These are phyloP conservation scores for Ascosphaera acerosa DNA, from an alignment of 2,329 filamentous ascomycete genomes.

Conservation along the genomic window DNA sequence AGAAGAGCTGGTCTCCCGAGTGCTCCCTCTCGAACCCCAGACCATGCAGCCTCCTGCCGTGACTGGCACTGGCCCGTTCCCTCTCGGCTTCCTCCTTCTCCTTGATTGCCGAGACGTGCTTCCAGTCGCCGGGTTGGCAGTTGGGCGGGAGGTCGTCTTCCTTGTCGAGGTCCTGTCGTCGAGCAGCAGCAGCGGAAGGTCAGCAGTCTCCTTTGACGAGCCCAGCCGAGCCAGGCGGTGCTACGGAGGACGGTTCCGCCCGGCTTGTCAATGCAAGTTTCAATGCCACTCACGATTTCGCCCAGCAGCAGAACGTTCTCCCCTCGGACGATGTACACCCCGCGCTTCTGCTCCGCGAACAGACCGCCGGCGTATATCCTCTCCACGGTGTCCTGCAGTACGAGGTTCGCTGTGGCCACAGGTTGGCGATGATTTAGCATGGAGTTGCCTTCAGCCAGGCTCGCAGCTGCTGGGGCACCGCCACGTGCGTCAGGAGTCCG, in stretches of 20 bases:
- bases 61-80: slow-evolving; percentile 47
- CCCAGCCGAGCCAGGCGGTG: no score
- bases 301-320: slow-evolving; percentile 93
- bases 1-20: slow-evolving; percentile 47
- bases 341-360: slow-evolving; percentile 65
- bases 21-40: slow-evolving; percentile 79
- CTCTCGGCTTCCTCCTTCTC: slow-evolving; percentile 44
- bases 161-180: slow-evolving; percentile 55
- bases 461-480: no score
- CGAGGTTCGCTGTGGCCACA: slow-evolving; percentile 51
- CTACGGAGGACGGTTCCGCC: no score
- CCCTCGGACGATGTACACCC: slow-evolving; percentile 75
- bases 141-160: slow-evolving; percentile 63
- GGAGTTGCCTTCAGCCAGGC: no score
- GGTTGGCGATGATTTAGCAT: no score
- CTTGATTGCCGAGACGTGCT: slow-evolving; percentile 45
- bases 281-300: slow-evolving; percentile 50
- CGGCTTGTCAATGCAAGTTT: no score
- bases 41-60: slow-evolving; percentile 42
- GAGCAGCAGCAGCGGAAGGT: neutral
- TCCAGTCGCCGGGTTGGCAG: slow-evolving; percentile 39
- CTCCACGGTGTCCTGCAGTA: slow-evolving; percentile 80
- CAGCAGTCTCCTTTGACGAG: slow-evolving; percentile 1
- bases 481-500: no score
- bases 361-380: slow-evolving; percentile 50